Evolutionary conservation across 768 basidiomycete species (phyloP).

Genomic region (Tylopilus sp.): DNA sequence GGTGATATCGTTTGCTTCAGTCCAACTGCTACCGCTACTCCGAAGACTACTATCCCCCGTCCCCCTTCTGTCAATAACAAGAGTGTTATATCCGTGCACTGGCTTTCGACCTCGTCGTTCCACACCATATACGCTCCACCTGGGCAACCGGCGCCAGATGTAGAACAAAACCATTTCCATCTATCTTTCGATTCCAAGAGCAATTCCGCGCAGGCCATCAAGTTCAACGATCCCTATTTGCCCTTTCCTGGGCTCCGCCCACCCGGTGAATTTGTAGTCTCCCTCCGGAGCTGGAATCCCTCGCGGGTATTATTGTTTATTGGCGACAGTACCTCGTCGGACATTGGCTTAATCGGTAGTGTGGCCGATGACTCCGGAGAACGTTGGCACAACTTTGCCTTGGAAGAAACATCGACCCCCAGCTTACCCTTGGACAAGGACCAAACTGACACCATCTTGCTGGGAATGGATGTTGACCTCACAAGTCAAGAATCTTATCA

Average conservation of each 20-base stretch:
- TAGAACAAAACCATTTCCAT: constrained; percentile 41
- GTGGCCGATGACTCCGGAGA: constrained; percentile 29
- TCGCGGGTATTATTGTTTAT: constrained; percentile 40
- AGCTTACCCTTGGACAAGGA: constrained; percentile 66
- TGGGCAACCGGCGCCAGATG: constrained; percentile 33
- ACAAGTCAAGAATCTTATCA: constrained; percentile 44
- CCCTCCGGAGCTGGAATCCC: constrained; percentile 44
- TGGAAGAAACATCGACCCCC: constrained; percentile 51
- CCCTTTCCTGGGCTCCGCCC: constrained; percentile 45
- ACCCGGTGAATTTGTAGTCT: constrained; percentile 40
- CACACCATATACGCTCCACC: constrained; percentile 58
- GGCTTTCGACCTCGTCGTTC: constrained; percentile 71
- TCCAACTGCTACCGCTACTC: constrained; percentile 48
- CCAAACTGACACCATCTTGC: constrained; percentile 64
- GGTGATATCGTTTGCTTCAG: constrained; percentile 72
- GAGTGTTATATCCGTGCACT: constrained; percentile 52
- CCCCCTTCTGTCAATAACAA: constrained; percentile 50
- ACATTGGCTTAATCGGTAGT: constrained; percentile 45
- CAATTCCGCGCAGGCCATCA: constrained; percentile 35
- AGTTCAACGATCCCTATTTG: constrained; percentile 37
- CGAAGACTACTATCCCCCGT: constrained; percentile 53
- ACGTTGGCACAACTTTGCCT: constrained; percentile 41
- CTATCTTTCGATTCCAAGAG: constrained; percentile 41
- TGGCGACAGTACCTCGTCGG: constrained; percentile 50
- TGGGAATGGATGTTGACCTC: constrained; percentile 64